Conservation (phyloP, 2,329 filamentous ascomycete species). For the Epichloe elymi region DNA sequence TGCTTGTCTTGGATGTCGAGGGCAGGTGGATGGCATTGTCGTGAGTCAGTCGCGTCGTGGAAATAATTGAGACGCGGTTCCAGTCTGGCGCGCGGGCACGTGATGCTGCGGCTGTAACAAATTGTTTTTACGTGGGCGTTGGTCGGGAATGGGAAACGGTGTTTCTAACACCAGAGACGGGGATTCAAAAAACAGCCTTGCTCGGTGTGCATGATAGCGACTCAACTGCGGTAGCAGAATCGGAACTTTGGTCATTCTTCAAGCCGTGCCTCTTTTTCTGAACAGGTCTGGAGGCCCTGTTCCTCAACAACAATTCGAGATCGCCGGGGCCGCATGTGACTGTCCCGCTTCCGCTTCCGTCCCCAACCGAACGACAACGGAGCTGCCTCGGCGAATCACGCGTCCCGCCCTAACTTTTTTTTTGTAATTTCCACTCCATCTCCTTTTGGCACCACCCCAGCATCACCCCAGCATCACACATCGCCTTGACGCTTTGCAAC, state of each 20-base stretch:
- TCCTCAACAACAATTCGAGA: too few relatives aligned
- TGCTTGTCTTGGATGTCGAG: background rate
- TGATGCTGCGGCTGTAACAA: slow-evolving; percentile 7
- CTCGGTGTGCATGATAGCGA: too few relatives aligned
- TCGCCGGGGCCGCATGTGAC: background rate
- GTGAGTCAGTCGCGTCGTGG: background rate
- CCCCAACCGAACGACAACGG: slow-evolving; percentile 5
- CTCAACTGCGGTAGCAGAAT: too few relatives aligned
- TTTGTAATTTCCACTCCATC: background rate
- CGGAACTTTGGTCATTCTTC: too few relatives aligned
- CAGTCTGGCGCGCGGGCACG: slow-evolving; percentile 18
- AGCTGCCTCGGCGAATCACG: slow-evolving; percentile 11
- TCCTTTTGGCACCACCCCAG: background rate
- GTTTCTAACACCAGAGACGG: too few relatives aligned
- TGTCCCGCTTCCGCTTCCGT: background rate
- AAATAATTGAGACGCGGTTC: slow-evolving; percentile 12
- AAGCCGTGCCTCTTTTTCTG: too few relatives aligned
- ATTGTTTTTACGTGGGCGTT: background rate
- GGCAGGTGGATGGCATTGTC: background rate
- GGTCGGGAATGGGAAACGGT: too few relatives aligned
- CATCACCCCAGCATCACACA: background rate
- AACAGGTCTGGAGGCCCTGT: too few relatives aligned
- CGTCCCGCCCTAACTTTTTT: slow-evolving; percentile 4
- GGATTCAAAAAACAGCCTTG: too few relatives aligned
- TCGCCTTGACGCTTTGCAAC: background rate